phyloP scores from a whole-genome alignment of 73 alveolate species.

The Paramecium octaurelia region DNA sequence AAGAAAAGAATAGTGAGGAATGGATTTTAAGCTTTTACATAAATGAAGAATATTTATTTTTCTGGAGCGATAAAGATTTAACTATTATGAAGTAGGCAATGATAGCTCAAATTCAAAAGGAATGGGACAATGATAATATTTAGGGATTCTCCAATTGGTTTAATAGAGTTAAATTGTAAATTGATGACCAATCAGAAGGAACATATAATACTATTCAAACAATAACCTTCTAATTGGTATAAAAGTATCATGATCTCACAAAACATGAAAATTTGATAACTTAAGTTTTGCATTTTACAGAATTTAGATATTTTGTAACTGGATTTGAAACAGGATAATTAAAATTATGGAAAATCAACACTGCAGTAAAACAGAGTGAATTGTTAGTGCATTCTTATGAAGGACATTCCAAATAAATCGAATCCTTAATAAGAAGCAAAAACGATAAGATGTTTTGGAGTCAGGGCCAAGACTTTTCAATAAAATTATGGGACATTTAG shows the following conservation, averaged over 20 bases:
- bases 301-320: background rate
- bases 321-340: slow-evolving; percentile 30
- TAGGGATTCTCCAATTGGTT: background rate
- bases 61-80: slow-evolving; percentile 6
- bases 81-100: background rate
- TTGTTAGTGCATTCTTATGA: background rate
- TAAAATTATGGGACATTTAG: slow-evolving; percentile 13
- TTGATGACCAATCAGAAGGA: background rate
- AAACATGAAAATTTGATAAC: background rate
- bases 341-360: background rate
- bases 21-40: background rate
- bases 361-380: background rate
- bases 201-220: background rate
- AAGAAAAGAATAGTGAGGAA: background rate
- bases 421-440: background rate
- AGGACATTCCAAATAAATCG: background rate
- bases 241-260: background rate
- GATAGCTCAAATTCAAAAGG: background rate
- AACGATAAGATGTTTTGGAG: slow-evolving; percentile 26
- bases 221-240: background rate
- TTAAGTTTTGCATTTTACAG: background rate
- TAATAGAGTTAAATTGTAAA: background rate
- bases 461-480: background rate
- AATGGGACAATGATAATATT: background rate
- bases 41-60: background rate